Conservation (phyloP, 139 green algal species). For the Penium margaritaceum region DNA sequence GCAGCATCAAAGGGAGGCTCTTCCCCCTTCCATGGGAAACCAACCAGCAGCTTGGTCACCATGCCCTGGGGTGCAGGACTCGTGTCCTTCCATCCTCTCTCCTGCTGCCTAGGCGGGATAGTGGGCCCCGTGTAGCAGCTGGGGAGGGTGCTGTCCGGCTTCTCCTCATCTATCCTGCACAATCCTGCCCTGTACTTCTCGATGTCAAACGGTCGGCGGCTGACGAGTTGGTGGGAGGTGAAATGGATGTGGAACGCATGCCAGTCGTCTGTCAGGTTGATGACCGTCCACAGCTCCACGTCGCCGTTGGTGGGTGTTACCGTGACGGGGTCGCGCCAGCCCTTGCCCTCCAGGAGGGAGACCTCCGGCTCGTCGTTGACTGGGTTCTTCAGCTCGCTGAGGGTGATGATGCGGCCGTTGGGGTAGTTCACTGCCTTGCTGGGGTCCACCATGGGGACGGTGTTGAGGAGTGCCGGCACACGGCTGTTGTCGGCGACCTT, state of each 20-base stretch:
- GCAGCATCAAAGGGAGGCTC: slow-evolving; percentile 6
- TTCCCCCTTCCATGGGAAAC: slow-evolving; percentile 15
- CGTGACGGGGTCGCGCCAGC: neutral
- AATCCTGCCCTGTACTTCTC: neutral
- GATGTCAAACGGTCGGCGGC: neutral
- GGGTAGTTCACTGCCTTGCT: no score
- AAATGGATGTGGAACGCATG: neutral
- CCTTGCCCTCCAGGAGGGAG: neutral
- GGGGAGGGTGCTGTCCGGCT: no score
- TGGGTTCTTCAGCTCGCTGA: no score
- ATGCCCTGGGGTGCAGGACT: neutral
- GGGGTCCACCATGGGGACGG: no score
- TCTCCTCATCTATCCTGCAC: neutral
- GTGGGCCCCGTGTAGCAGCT: no score
- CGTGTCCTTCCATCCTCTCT: slow-evolving; percentile 37
- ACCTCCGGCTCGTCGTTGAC: no score
- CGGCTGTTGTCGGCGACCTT: no score
- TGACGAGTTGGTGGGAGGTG: neutral
- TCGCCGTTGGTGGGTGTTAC: neutral
- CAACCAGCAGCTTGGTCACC: slow-evolving; percentile 15
- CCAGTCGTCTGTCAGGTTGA: neutral
- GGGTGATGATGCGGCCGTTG: no score
- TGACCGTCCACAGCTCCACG: neutral
- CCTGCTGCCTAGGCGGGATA: no score
- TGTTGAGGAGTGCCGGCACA: no score